Evolutionary conservation across 116 monocot genomes (phyloP).

Genomic region (Phalaenopsis hybrid): DNA sequence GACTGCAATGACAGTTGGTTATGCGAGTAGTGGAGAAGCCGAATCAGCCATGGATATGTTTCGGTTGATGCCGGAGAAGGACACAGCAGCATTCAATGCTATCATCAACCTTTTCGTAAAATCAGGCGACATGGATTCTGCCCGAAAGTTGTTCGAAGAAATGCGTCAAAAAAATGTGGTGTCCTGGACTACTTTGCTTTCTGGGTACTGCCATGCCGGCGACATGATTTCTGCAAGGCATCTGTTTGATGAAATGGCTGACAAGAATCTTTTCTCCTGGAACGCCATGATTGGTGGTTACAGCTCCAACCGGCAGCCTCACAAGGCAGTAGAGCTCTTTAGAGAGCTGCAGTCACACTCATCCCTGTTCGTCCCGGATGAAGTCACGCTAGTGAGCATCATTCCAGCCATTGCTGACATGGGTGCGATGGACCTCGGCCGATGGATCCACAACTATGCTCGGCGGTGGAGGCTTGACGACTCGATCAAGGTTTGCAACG

Average conservation of each 20-base stretch:
- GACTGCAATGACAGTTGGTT: constrained; percentile 33
- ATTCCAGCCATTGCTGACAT: constrained; percentile 35
- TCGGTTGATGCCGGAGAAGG: constrained; percentile 36
- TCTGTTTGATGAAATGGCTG: constrained; percentile 49
- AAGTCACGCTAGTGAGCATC: constrained; percentile 36
- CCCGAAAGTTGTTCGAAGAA: constrained; percentile 32
- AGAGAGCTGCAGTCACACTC: constrained; percentile 30
- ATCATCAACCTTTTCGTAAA: constrained; percentile 40
- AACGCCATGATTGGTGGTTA: constrained; percentile 59
- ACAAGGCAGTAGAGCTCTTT: constrained; percentile 35
- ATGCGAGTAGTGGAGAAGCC: constrained; percentile 18
- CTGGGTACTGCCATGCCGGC: constrained; percentile 35
- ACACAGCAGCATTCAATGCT: constrained; percentile 35
- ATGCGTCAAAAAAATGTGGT: constrained; percentile 44
- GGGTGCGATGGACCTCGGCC: constrained; percentile 30
- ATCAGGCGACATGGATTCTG: constrained; percentile 28
- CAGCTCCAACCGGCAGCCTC: constrained; percentile 32
- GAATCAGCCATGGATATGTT: constrained; percentile 27
- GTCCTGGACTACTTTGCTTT: constrained; percentile 59
- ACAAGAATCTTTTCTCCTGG: constrained; percentile 57
- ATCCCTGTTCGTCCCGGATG: constrained; percentile 18
- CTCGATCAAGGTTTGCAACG: constrained; percentile 14
- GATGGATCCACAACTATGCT: constrained; percentile 38
- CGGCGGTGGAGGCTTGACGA: constrained; percentile 20
- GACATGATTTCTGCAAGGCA: constrained; percentile 35